Base-by-base conservation (phyloP, 1,284 basidiomycete species). In the Sporisorium iseilematis-ciliati region DNA sequence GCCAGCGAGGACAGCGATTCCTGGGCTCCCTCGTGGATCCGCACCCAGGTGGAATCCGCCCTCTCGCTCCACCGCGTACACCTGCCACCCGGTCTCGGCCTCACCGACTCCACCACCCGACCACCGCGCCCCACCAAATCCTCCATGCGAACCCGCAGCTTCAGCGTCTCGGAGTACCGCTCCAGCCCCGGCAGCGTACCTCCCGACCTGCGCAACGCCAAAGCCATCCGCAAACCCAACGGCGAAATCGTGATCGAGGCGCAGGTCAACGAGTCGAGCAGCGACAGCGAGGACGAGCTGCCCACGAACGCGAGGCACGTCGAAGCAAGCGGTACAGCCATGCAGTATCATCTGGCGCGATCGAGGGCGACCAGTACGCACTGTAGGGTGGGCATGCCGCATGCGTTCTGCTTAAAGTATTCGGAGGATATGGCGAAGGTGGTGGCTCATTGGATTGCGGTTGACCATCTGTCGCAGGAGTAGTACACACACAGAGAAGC, bases 351-450 rank as follows among this genome's bases (percentile, higher is more conserved):
- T 35, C 51, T 50, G 31, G 60, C 45, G 0, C 59, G 57, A n/a
- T 26, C 42, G 12, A 54, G 40, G 4, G 62, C 69, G 21, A 79
- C 69, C 0, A 63, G 69, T 18, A 76, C 73, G 7, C 67, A 80
- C 18, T 80, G 79, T 52, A 60, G 56, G 38, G 33, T 75, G 3
- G 79, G 78, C 7, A 75, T 78, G 58, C 75, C 77, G 1, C 79
- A 81, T 57, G 78, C 79, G 1, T 81, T 81, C 48, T 78, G 73
- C n/a, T 29, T 81, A 31, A 43, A 68, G 29, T 54, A 74, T 41
- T 57, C 60, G 20, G 57, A 74, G 20, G 49, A 74, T 8, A 70
- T 77, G 75, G 75, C 69, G 1, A 64, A 55, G 14, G 26, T 77
- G 6, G 55, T 67, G 0, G 49, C 55, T 23, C 42, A 65, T 42